These are phyloP conservation scores for Dysphania ambrosioides DNA, from an alignment of 148 eudicot genomes.

Conservation along the genomic window DNA sequence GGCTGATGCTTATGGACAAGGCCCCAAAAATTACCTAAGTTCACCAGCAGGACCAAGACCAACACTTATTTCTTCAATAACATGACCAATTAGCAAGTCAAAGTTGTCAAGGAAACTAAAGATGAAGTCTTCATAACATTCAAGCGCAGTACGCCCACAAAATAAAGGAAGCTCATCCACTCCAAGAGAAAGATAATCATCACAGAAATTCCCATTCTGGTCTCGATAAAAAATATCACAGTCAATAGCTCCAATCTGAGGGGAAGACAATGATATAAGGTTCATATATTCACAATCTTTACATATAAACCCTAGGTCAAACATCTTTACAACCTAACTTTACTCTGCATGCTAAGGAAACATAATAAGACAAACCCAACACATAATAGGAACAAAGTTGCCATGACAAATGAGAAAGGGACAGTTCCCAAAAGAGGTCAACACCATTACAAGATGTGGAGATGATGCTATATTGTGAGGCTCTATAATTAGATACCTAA, in stretches of 20 bases:
- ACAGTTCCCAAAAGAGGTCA: background rate
- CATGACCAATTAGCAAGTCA: constrained; percentile 42
- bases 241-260: constrained; percentile 51
- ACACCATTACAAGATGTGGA: background rate
- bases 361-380: background rate
- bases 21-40: constrained; percentile 44
- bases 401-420: background rate
- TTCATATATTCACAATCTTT: constrained; percentile 6
- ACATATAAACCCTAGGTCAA: background rate
- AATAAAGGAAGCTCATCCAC: constrained; percentile 56
- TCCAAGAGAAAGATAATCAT: constrained; percentile 56
- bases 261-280: constrained; percentile 8
- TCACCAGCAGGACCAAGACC: constrained; percentile 75
- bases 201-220: constrained; percentile 37
- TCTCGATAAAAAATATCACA: constrained; percentile 54
- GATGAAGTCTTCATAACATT: constrained; percentile 64
- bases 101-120: constrained; percentile 46
- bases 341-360: background rate
- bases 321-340: background rate
- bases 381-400: background rate
- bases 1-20: constrained; percentile 10
- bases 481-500: background rate
- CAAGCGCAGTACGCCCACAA: constrained; percentile 58
- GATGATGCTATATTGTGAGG: background rate
- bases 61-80: constrained; percentile 54